Evolutionary conservation across 495 filamentous ascomycete species (phyloP), one percentile per base, ranked within the genome.

Genomic region (Clohesyomyces aquaticus): DNA sequence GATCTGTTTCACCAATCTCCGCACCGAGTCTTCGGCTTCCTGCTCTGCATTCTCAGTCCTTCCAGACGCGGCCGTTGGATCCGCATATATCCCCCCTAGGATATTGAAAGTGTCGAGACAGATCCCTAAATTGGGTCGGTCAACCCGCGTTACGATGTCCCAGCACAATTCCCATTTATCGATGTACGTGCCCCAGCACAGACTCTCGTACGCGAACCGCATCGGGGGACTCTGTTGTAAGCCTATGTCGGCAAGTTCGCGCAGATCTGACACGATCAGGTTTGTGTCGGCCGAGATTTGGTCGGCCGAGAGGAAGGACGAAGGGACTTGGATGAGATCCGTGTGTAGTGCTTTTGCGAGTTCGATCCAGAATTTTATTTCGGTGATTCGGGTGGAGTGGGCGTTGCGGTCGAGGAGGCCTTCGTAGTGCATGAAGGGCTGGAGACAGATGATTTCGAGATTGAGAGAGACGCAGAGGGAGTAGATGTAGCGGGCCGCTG

Each of bases 51-150:
- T 79, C 11, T 77, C 71, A 0, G 79, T 83, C 27, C 77, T 76
- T 1, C 90, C 87, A 0, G 77, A 71, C 6, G 78, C 65, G 0
- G 75, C 67, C 0, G 85, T 75, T 0, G 88, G 88, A 64, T 94
- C 88, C 1, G 87, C 90, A 66, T 86, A 94, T 23, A 90, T 82
- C 32, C 87, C 78, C 0, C 84, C 90, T 0, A 87, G 86, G 46
- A 92, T 89, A 75, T 94, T 91, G 74, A 89, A 94, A 0, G 87
- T 90, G 75, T 93, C 90, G 16, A 93, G 79, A 74, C 88, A 91
- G 55, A 90, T 76, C 10, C 89, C 90, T 65, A 93, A 90, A 74
- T 92, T 93, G 16, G 81, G 78, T 3, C 88, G 75, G 70, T 91
- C 74, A 41, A 91, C 88, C 18, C 71, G 73, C 51, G 78, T 69